Evolutionary conservation across 345 rosid genomes (phyloP).

Genomic region (Salix koriyanagi): DNA sequence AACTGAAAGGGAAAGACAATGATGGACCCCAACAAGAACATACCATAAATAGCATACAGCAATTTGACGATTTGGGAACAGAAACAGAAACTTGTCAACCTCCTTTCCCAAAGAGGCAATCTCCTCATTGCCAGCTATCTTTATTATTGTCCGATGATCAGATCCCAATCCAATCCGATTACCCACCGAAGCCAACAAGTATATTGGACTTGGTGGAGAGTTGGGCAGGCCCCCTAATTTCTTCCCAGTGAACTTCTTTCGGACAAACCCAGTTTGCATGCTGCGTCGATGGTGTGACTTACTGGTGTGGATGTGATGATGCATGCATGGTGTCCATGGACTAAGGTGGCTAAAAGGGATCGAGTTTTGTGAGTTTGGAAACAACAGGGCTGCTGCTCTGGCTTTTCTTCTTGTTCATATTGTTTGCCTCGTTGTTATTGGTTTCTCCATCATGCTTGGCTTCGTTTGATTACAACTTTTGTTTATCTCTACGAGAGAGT

Average conservation of each 20-base stretch:
- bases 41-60: no score
- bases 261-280: constrained; percentile 27
- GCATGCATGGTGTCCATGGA: constrained; percentile 23
- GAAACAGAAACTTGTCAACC: not conserved
- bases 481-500: no score
- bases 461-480: constrained; percentile 7
- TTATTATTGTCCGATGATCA: not conserved
- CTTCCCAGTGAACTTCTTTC: not conserved
- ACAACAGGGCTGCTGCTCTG: constrained; percentile 15
- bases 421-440: constrained; percentile 21
- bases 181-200: not conserved
- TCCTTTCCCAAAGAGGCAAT: not conserved
- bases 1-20: not conserved
- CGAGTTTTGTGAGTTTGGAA: constrained; percentile 22
- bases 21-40: no score
- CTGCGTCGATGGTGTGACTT: constrained; percentile 31
- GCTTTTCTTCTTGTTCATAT: constrained; percentile 24
- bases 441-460: constrained; percentile 19
- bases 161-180: not conserved
- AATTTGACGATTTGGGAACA: no score
- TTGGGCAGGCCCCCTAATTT: no score
- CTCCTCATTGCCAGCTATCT: not conserved
- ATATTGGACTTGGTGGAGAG: no score
- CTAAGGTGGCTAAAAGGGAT: constrained; percentile 18
- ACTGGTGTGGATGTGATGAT: constrained; percentile 33